Evolutionary conservation across 371 early-diverging fungal genomes (phyloP).

Genomic region (Apophysomyces ossiformis): DNA sequence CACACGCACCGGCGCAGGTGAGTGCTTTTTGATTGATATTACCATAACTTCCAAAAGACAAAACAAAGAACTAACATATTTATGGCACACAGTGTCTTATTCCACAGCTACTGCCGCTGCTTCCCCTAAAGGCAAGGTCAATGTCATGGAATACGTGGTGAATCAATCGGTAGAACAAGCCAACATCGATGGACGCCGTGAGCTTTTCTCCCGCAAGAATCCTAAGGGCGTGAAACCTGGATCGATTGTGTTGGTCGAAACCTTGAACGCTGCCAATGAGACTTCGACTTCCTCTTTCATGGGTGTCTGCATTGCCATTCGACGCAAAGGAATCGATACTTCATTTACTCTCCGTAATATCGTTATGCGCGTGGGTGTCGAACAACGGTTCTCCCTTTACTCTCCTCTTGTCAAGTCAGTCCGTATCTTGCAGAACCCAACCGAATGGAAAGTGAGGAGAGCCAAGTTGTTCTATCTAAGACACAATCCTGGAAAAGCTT

Average conservation of each 20-base stretch:
- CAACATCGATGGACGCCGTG: slow-evolving; percentile 66
- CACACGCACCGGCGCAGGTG: neutral
- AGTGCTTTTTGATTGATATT: neutral
- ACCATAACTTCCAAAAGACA: too few species aligned
- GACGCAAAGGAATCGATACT: slow-evolving; percentile 78
- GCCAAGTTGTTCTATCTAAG: slow-evolving; percentile 83
- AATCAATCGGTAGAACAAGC: slow-evolving; percentile 63
- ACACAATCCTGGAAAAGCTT: slow-evolving; percentile 78
- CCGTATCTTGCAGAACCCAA: slow-evolving; percentile 69
- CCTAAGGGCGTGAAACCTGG: slow-evolving; percentile 68
- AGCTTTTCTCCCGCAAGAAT: slow-evolving; percentile 60
- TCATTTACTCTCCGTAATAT: slow-evolving; percentile 82
- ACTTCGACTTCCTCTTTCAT: slow-evolving; percentile 73
- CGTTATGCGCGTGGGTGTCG: slow-evolving; percentile 83
- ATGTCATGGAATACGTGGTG: slow-evolving; percentile 70
- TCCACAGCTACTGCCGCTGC: slow-evolving; percentile 18
- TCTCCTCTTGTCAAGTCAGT: slow-evolving; percentile 86
- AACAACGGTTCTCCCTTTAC: slow-evolving; percentile 77
- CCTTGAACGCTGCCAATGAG: slow-evolving; percentile 68
- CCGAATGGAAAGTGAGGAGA: slow-evolving; percentile 65
- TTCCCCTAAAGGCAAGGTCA: slow-evolving; percentile 54
- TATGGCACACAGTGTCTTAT: neutral
- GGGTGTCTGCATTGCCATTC: slow-evolving; percentile 83
- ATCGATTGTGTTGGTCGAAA: slow-evolving; percentile 76
- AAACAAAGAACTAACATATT: too few species aligned